phyloP scores from a whole-genome alignment of 441 rosid genomes.

The Mallotus japonicus region DNA sequence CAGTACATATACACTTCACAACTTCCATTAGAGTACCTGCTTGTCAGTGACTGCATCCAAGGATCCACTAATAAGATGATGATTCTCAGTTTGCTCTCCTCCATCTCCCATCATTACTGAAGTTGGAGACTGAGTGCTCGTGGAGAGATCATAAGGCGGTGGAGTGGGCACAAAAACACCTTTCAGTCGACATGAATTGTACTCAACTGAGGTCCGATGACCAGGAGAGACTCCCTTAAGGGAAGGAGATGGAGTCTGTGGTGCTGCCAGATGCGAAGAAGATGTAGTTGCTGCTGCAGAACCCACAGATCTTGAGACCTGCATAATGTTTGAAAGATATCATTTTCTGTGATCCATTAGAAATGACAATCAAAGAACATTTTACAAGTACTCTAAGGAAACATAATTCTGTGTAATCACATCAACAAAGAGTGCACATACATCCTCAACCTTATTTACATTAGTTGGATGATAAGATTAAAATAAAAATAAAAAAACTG shows the following conservation, averaged over 20 bases:
- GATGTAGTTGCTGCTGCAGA: slow-evolving; percentile 50
- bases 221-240: slow-evolving; percentile 63
- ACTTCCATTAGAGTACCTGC: slow-evolving; percentile 52
- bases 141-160: slow-evolving; percentile 59
- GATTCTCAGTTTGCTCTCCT: slow-evolving; percentile 48
- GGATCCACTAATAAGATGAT: slow-evolving; percentile 51
- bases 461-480: not conserved
- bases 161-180: slow-evolving; percentile 67
- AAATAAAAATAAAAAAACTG: not conserved
- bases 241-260: slow-evolving; percentile 57
- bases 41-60: slow-evolving; percentile 53
- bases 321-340: slow-evolving; percentile 30
- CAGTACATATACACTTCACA: not conserved
- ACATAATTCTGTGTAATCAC: slow-evolving; percentile 1
- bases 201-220: slow-evolving; percentile 55
- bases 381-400: slow-evolving; percentile 13
- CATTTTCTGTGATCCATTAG: slow-evolving; percentile 1
- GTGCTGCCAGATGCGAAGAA: slow-evolving; percentile 62
- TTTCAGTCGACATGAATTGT: slow-evolving; percentile 70
- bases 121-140: slow-evolving; percentile 47
- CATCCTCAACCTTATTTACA: not conserved
- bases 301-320: slow-evolving; percentile 73
- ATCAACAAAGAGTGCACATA: not conserved
- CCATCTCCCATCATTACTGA: slow-evolving; percentile 56
- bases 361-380: slow-evolving; percentile 16